These are phyloP conservation scores for Colletotrichum endophyticum DNA, from an alignment of 2,329 filamentous ascomycete species.

Conservation along the genomic window DNA sequence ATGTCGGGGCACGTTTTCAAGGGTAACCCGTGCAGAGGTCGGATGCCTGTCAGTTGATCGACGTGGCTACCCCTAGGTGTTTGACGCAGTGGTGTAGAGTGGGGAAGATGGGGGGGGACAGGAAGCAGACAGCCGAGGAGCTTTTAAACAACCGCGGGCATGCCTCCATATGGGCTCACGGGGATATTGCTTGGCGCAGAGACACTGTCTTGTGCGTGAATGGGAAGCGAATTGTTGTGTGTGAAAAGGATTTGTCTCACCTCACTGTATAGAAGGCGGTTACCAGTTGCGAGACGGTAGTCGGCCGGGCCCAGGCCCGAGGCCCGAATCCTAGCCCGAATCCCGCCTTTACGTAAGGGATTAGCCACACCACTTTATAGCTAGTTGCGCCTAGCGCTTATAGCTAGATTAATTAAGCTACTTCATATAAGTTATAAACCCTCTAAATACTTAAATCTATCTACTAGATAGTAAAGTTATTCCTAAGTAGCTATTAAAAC, in stretches of 20 bases:
- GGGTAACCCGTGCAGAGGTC: not conserved
- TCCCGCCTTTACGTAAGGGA: no score
- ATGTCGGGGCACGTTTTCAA: not conserved
- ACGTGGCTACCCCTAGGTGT: constrained; percentile 4
- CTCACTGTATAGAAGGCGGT: not conserved
- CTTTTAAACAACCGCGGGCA: not conserved
- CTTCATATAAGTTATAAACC: no score
- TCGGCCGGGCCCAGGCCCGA: no score
- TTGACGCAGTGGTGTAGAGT: not conserved
- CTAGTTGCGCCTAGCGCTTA: no score
- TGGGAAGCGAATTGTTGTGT: not conserved
- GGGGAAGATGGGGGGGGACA: not conserved
- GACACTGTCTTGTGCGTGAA: not conserved
- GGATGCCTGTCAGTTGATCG: constrained; percentile 6
- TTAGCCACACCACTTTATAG: no score
- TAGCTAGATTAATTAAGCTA: no score
- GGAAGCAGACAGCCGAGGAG: not conserved
- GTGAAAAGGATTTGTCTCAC: not conserved
- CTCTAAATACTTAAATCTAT: no score
- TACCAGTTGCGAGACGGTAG: no score
- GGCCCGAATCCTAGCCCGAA: no score
- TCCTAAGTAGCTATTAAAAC: no score
- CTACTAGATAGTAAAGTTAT: no score
- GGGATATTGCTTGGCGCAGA: not conserved
- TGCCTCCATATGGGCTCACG: not conserved